Percentiles rank a stretch among this genome's conserved stretches.
These are phyloP conservation scores for Penicillium ucsense DNA, from an alignment of 495 filamentous ascomycete genomes.

Conservation along the genomic window DNA sequence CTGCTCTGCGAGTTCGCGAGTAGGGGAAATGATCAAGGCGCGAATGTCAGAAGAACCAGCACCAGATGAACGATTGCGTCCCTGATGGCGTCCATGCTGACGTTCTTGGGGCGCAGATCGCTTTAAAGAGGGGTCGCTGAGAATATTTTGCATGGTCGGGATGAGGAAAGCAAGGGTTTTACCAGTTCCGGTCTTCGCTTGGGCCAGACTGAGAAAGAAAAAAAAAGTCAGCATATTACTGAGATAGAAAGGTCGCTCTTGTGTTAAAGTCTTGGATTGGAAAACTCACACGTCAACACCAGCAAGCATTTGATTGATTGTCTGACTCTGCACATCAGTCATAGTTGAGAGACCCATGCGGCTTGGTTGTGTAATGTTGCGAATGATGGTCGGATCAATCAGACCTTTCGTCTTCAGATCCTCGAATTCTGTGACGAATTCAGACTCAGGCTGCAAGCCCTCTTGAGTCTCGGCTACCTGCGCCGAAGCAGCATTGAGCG, in stretches of 20 bases:
- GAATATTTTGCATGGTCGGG: constrained; percentile 63
- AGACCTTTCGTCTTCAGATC: constrained; percentile 54
- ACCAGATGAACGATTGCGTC: not conserved
- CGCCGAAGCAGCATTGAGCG: constrained; percentile 9
- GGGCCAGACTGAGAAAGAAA: constrained; percentile 53
- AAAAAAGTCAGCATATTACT: constrained; percentile 10
- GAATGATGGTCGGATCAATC: constrained; percentile 55
- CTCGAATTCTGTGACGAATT: constrained; percentile 53
- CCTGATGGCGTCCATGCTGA: not conserved
- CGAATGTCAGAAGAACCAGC: constrained; percentile 56
- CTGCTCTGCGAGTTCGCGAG: constrained; percentile 89
- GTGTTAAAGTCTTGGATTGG: not conserved
- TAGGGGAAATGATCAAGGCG: constrained; percentile 86
- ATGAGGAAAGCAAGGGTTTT: constrained; percentile 81
- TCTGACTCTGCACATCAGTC: constrained; percentile 85
- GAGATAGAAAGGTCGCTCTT: too few species aligned
- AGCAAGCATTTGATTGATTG: constrained; percentile 65
- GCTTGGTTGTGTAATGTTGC: constrained; percentile 51
- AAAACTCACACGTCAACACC: constrained; percentile 68
- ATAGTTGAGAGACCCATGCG: constrained; percentile 70
- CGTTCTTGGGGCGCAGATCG: constrained; percentile 16
- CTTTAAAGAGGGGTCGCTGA: constrained; percentile 44
- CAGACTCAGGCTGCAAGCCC: constrained; percentile 10
- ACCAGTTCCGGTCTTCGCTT: constrained; percentile 81
- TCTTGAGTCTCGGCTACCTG: constrained; percentile 13